A percentile compares a stretch with the other conserved stretches of the same genome.
phyloP scores from a whole-genome alignment of 2,329 filamentous ascomycete genomes.

The Dactylellina sp. region DNA sequence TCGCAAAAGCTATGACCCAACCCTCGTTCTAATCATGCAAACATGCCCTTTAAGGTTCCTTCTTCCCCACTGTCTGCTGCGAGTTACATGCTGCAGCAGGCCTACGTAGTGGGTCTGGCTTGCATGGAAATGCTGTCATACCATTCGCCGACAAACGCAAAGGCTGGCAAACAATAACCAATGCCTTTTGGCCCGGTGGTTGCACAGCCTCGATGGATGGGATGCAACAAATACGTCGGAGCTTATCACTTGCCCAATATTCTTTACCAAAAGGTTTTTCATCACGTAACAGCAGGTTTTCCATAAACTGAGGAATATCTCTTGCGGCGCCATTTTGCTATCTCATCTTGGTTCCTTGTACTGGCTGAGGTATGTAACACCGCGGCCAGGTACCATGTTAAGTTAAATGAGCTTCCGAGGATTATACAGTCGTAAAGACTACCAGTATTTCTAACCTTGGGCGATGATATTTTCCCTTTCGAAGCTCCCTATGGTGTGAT shows the following conservation, averaged over 20 bases:
- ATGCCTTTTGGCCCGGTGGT: not conserved
- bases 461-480: too few relatives aligned
- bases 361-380: conserved; percentile 17
- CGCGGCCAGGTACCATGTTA: not conserved
- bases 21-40: conserved; percentile 10
- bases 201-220: conserved; percentile 47
- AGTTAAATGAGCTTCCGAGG: not conserved
- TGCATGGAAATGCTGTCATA: conserved; percentile 1
- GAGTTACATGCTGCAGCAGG: conserved; percentile 3
- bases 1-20: conserved; percentile 34
- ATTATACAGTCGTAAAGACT: too few relatives aligned
- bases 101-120: conserved; percentile 1
- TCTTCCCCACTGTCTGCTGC: conserved; percentile 1
- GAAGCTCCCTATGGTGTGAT: too few relatives aligned
- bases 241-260: conserved; percentile 44
- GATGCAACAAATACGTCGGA: conserved; percentile 8
- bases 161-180: not conserved
- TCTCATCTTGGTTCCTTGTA: not conserved
- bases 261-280: not conserved
- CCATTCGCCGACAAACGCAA: conserved; percentile 2
- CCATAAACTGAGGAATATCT: not conserved
- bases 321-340: not conserved
- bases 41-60: conserved; percentile 11
- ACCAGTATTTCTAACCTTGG: too few relatives aligned
- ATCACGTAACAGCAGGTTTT: conserved; percentile 37